Conservation (phyloP, 345 rosid genomes). For the Populus ilicifolia region DNA sequence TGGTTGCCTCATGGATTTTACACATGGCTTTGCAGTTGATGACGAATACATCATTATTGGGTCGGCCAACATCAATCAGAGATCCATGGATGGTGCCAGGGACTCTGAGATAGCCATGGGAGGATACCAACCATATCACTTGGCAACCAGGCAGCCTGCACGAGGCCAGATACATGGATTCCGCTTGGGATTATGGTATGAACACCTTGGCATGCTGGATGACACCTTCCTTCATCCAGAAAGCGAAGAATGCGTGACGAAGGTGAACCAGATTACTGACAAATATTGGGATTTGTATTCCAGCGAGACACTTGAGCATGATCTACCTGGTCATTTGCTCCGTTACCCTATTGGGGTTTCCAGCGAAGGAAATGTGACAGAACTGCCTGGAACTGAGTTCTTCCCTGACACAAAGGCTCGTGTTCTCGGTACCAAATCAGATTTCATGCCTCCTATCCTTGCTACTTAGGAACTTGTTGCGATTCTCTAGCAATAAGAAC, state of each 20-base stretch:
- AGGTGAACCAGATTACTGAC: constrained; percentile 76
- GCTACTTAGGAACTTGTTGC: constrained; percentile 38
- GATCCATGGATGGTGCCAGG: constrained; percentile 98
- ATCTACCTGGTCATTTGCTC: constrained; percentile 89
- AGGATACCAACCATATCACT: constrained; percentile 84
- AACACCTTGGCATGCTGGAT: constrained; percentile 91
- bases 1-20: neutral
- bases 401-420: constrained; percentile 95
- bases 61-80: constrained; percentile 96
- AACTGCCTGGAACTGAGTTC: constrained; percentile 61
- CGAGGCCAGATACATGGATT: constrained; percentile 94
- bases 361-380: constrained; percentile 61
- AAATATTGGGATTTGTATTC: constrained; percentile 91
- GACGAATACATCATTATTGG: constrained; percentile 95
- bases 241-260: constrained; percentile 53
- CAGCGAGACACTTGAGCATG: constrained; percentile 65
- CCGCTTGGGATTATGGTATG: constrained; percentile 94
- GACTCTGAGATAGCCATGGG: constrained; percentile 99
- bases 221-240: constrained; percentile 75
- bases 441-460: constrained; percentile 91
- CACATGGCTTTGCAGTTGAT: constrained; percentile 54
- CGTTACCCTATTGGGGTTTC: constrained; percentile 72
- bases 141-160: constrained; percentile 68
- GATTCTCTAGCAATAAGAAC: neutral
- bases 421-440: constrained; percentile 77